Evolutionary conservation across 805 yeast species (phyloP), one percentile per base, ranked within the genome.

Genomic region (Kazachstania bromeliacearum): DNA sequence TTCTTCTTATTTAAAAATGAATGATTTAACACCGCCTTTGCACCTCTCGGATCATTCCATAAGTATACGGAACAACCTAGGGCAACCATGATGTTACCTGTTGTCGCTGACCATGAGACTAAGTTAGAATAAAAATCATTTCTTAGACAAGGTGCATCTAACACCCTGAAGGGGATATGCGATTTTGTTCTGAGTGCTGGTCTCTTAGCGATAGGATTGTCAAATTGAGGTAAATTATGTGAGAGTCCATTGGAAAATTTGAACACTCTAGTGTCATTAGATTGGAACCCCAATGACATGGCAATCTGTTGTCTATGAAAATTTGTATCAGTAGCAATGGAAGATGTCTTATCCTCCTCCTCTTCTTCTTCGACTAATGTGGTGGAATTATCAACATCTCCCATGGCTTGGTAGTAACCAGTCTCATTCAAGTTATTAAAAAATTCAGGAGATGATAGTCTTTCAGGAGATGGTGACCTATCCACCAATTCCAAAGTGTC

Each of bases 41-140:
- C 70, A 2, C 75, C 75, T 10, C 59, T 52, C 7, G 51, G 55
- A 32, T 69, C 73, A 9, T 71, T 67, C 92, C 94, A 85, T 21
- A 77, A 50, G 51, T 73, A 81, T 0, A 73, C 78, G 4, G 68
- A 58, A 3, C 63, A 48, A 0, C 75, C 78, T 22, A 84, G 60
- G 0, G 88, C 95, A 2, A 85, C 85, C 0, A 79, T 78, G 0
- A 84, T 60, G 17, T 62, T 63, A 28, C 1, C 23, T 14, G 73
- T 58, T 12, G 46, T 46, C 6, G 51, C 52, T 0, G 87, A 75
- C 94, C 94, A 85, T 4, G 85, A 71, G 0, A 85, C 70, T 37
- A 82, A 62, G 50, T 82, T 82, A 1, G 84, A 70, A 56, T 85
- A 85, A 50, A 77, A 85, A 53, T 85, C 94, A 54, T 83, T 79